Evolutionary conservation across 2,329 filamentous ascomycete genomes (phyloP), one percentile per base, ranked within the genome.

Genomic region (Epichloe typhina): DNA sequence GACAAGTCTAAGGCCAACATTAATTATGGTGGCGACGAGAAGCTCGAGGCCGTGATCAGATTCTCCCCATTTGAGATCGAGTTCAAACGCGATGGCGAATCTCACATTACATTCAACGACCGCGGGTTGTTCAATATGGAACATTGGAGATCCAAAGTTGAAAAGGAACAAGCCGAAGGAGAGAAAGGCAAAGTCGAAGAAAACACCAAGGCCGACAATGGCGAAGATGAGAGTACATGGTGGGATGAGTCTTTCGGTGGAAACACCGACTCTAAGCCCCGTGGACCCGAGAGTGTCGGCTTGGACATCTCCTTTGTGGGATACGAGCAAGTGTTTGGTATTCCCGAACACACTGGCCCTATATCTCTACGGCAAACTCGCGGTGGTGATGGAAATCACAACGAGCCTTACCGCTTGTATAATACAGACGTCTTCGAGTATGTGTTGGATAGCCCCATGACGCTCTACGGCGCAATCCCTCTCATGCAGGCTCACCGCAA

Each of bases 341-440:
- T 97, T 57, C 89, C 93, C 1, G 90, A 95, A 63, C 93, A 98
- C 68, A 81, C 93, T 37, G 88, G 90, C 2, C 83, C 90, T 6
- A 66, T 98, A 44, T 94, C 91, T 0, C 71, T 98, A 58, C 93
- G 86, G 68, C 82, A 95, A 65, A 98, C 93, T 12, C 84, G 88
- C 50, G 93, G 91, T 49, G 89, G 89, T 23, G 80, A 88, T 19
- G 88, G 86, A 54, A 87, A 88, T 59, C 88, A 93, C 67, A 74
- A 77, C 9, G 88, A 98, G 55, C 93, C 93, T 0, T 98, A 98
- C 70, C 81, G 93, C 38, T 70, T 98, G 66, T 96, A 96, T 72
- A 98, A 98, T 66, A 79, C 88, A 35, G 93, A 98, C 65, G 93
- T 98, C 11, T 98, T 98, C 60, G 93, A 98, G 70, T 98, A 98